These are phyloP conservation scores for Penicillium glabrum DNA, from an alignment of 2,329 filamentous ascomycete genomes.

Conservation along the genomic window DNA sequence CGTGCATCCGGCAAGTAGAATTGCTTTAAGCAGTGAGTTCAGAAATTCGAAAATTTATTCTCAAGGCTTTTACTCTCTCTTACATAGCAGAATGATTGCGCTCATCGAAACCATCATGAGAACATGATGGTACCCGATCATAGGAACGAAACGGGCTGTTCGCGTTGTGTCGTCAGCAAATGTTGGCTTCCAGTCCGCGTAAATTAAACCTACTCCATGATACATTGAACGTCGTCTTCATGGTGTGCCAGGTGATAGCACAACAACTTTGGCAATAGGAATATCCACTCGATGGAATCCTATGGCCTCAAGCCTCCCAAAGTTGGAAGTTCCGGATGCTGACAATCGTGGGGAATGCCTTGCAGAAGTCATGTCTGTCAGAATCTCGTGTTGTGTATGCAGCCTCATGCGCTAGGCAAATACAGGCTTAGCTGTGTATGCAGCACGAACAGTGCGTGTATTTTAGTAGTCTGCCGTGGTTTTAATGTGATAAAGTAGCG, in stretches of 20 bases:
- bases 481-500: neutral
- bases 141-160: neutral
- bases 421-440: neutral
- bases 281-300: neutral
- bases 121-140: slow-evolving; percentile 5
- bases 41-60: neutral
- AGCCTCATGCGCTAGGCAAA: neutral
- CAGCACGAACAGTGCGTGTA: neutral
- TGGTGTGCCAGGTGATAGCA: neutral
- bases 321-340: neutral
- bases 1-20: slow-evolving; percentile 11
- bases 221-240: neutral
- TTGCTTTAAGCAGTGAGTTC: neutral
- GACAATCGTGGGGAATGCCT: neutral
- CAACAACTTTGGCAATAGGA: neutral
- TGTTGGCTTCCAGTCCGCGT: neutral
- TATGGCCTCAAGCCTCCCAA: neutral
- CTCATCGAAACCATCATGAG: slow-evolving; percentile 5
- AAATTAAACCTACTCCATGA: neutral
- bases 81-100: slow-evolving; percentile 7
- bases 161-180: neutral
- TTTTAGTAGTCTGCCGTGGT: neutral
- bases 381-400: neutral
- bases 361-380: neutral
- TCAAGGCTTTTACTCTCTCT: neutral